phyloP scores from a whole-genome alignment of 2,329 filamentous ascomycete genomes.

The Penicillium sp. region DNA sequence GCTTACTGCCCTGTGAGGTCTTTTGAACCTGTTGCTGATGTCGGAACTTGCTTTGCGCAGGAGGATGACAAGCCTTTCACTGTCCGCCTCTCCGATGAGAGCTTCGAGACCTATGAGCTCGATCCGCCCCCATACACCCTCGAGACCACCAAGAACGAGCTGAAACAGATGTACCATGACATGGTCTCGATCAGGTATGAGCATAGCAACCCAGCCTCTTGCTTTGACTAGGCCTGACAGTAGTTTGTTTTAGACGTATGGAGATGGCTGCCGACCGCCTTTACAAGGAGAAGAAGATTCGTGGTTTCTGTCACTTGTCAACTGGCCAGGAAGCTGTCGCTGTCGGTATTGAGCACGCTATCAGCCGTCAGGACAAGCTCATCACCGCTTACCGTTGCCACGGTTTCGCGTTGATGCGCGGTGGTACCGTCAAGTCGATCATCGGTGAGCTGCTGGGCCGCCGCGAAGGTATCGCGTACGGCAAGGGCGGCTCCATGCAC shows the following conservation, averaged over 20 bases:
- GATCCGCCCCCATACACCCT: conserved; percentile 92
- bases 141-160: conserved; percentile 90
- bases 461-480: conserved; percentile 93
- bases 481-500: conserved; percentile 99
- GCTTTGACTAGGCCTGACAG: too few species aligned
- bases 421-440: conserved; percentile 81
- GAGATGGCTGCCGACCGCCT: conserved; percentile 98
- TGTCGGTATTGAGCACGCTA: conserved; percentile 91
- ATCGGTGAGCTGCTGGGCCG: conserved; percentile 94
- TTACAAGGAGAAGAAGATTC: conserved; percentile 99
- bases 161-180: conserved; percentile 98
- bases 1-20: conserved; percentile 37
- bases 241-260: conserved; percentile 67
- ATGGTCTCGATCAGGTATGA: conserved; percentile 90
- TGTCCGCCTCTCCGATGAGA: conserved; percentile 91
- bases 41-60: conserved; percentile 43
- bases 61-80: conserved; percentile 91
- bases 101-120: conserved; percentile 98
- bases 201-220: too few species aligned
- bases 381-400: conserved; percentile 99
- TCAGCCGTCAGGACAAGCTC: conserved; percentile 83
- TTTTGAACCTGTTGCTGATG: conserved; percentile 19
- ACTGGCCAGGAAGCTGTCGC: conserved; percentile 97
- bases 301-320: conserved; percentile 98
- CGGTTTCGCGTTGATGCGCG: conserved; percentile 96